Base-by-base conservation (phyloP, 2,329 filamentous ascomycete genomes). In the Trematosphaeria pertusa region DNA sequence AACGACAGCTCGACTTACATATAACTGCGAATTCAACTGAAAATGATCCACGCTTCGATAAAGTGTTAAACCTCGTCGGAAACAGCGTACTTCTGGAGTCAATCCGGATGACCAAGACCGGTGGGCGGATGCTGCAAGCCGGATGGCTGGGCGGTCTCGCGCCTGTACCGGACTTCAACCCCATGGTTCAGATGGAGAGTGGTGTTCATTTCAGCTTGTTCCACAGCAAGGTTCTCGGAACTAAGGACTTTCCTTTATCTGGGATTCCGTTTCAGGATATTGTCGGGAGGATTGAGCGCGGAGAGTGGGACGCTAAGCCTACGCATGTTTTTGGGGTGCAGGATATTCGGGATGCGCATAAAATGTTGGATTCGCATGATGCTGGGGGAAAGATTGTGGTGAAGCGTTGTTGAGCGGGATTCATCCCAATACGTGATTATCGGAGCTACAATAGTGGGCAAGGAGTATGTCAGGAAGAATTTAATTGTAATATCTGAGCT, bases 171-270 rank as follows among this genome's bases (percentile, higher is more conserved):
- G 70, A 73, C 37, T 72, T 77, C 57, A 76, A 76, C 48, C 75
- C 74, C 2, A 65, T 78, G 52, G 34, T 76, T 5, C 65, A 78
- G 57, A 78, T 78, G 75, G 65, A 68, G 12, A 64, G 67, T 17
- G 75, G 74, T 0, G 73, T 78, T n/a, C 74, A 78, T 47, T 75
- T 78, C 45, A 77, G 70, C 47, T 64, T 78, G 21, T 78, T 77
- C 54, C 66, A 70, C 5, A 76, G 73, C 46, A 70, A 69, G 39
- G 69, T 70, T 3, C 58, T 76, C 26, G 73, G 67, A 4, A 63
- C 41, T 2, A 48, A 52, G 0, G 72, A 66, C 12, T 76, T 75
- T 38, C 69, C 74, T 5, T 37, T 76, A 21, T 69, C 67, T 0
- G 61, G 58, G 15, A 64, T 77, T n/a, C 74, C 73, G 5, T 48